Conservation (phyloP, 2,329 filamentous ascomycete species). For the Alternaria incomplexa region DNA sequence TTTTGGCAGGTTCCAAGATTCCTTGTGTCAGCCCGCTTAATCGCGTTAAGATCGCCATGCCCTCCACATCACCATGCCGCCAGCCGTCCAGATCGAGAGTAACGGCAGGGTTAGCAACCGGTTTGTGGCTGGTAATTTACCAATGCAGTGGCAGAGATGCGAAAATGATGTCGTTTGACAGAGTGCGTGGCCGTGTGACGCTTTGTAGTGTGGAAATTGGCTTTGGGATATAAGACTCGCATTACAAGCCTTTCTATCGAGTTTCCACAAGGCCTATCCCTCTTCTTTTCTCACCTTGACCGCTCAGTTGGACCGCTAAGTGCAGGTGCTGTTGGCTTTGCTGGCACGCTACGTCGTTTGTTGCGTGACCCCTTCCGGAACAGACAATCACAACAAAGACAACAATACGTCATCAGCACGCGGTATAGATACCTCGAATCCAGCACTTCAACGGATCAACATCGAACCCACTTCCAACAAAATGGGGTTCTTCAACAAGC, state of each 20-base stretch:
- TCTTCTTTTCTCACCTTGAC: neutral
- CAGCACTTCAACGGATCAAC: neutral
- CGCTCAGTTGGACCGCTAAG: neutral
- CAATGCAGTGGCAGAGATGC: slow-evolving; percentile 15
- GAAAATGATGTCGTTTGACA: slow-evolving; percentile 22
- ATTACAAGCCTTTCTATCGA: neutral
- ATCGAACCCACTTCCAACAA: neutral
- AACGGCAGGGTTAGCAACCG: slow-evolving; percentile 29
- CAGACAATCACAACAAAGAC: neutral
- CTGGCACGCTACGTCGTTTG: slow-evolving; percentile 6
- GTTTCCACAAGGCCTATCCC: neutral
- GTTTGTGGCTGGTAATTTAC: slow-evolving; percentile 36
- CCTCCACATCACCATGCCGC: slow-evolving; percentile 9
- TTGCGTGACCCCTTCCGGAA: neutral
- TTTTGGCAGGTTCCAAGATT: slow-evolving; percentile 29
- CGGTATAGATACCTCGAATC: neutral
- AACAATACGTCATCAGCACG: slow-evolving; percentile 10
- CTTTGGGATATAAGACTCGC: slow-evolving; percentile 2
- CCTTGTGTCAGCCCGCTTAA: slow-evolving; percentile 12
- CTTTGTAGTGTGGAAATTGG: neutral
- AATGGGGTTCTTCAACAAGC: slow-evolving; percentile 51
- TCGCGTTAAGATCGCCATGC: slow-evolving; percentile 10
- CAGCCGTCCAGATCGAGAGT: neutral
- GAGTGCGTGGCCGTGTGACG: neutral
- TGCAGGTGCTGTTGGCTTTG: neutral